A percentile compares a stretch with the other conserved stretches of the same genome.
Evolutionary conservation across 2,329 filamentous ascomycete genomes (phyloP).

Genomic region (Anthostomella pinea): DNA sequence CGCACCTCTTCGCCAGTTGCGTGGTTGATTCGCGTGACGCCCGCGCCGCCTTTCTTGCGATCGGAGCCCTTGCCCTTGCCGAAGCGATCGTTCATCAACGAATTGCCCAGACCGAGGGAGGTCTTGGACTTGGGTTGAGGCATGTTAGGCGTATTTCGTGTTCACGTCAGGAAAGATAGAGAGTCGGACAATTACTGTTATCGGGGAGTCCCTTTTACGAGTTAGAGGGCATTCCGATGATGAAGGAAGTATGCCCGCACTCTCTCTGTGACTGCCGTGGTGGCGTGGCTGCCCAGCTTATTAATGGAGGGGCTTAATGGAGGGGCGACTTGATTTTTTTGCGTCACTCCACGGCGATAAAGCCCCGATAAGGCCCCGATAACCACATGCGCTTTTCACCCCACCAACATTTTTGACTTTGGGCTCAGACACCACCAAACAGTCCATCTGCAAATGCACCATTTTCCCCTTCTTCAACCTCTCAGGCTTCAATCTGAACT

Average conservation of each 20-base stretch:
- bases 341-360: constrained; percentile 24
- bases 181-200: constrained; percentile 1
- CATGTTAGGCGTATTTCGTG: constrained; percentile 42
- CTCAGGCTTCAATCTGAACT: no score
- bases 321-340: constrained; percentile 47
- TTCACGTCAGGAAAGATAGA: constrained; percentile 1
- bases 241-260: constrained; percentile 5
- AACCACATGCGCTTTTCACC: constrained; percentile 27
- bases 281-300: constrained; percentile 8
- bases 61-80: constrained; percentile 85
- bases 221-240: no score
- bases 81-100: constrained; percentile 98
- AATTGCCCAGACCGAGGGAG: constrained; percentile 89
- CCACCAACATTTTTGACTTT: constrained; percentile 29
- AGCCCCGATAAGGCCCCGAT: constrained; percentile 23
- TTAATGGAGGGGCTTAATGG: constrained; percentile 39
- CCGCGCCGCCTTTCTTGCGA: constrained; percentile 64
- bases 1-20: constrained; percentile 71
- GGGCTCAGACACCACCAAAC: constrained; percentile 4
- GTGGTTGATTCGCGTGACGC: constrained; percentile 68
- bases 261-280: constrained; percentile 6
- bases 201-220: no score
- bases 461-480: background rate
- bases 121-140: constrained; percentile 86
- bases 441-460: constrained; percentile 1